Base-by-base conservation (phyloP, 495 filamentous ascomycete species). In the Platismatia glauca region DNA sequence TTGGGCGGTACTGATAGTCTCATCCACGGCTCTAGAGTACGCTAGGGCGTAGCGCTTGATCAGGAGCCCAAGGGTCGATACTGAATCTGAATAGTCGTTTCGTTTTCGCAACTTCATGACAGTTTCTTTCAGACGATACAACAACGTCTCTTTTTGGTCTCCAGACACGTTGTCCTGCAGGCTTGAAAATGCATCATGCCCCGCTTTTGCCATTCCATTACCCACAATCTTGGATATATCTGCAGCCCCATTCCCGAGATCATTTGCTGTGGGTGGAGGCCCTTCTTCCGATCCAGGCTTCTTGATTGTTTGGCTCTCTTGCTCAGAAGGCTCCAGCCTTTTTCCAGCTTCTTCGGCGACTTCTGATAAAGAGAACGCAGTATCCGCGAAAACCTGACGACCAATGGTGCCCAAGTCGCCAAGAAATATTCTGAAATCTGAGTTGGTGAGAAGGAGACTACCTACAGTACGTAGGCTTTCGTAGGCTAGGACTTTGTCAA, bases 341-440 rank as follows among this genome's bases (percentile, higher is more conserved):
- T 89, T 82, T 8, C 83, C 90, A 6, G 86, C 86, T 64, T 89
- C 79, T 57, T 86, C 82, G 0, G 90, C 90, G 9, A 84, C 83
- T 37, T 81, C 77, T 3, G 91, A 90, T 13, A 94, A 69, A 0
- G 86, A 86, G 55, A 89, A 86, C 0, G 90, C 89, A 2, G 93
- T 91, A 66, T 96, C 92, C 61, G 83, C 83, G 69, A 97, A 93
- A 33, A 97, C 85, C 71, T 95, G 88, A 12, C 89, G 84, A 15
- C 85, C 88, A 61, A 97, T 81, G 0, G 85, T 82, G 46, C 84
- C 84, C 35, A 96, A 73, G 68, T 97, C 93, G n/a, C 85, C 81
- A 34, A 96, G 80, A 67, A 97, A 92, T 20, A 90, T 75, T 24
- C 92, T 84, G 72, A 97, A 96, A 68, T 96, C 91, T 4, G 88